Evolutionary conservation across 805 yeast species (phyloP).

Genomic region (Candida xyloterini): DNA sequence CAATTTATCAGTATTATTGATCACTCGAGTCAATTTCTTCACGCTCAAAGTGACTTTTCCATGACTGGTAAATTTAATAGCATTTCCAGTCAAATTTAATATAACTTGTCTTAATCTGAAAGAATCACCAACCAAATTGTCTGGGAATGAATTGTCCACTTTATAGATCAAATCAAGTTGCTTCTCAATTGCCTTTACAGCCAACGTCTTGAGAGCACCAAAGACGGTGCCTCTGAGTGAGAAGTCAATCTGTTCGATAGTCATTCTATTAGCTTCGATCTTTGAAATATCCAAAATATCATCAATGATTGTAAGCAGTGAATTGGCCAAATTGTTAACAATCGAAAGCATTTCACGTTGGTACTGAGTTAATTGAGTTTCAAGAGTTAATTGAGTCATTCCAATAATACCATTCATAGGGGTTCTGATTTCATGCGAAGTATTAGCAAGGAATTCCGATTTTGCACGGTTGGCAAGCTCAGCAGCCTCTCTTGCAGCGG

Average conservation of each 20-base stretch:
- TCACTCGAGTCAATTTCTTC: slow-evolving; percentile 43
- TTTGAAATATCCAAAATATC: slow-evolving; percentile 89
- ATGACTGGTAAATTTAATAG: slow-evolving; percentile 79
- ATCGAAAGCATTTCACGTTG: slow-evolving; percentile 90
- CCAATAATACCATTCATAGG: slow-evolving; percentile 93
- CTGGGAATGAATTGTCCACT: slow-evolving; percentile 86
- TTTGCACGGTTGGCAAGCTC: slow-evolving; percentile 86
- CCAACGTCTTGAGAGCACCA: slow-evolving; percentile 84
- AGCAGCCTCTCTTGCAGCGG: slow-evolving; percentile 93
- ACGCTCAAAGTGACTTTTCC: slow-evolving; percentile 82
- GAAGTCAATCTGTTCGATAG: slow-evolving; percentile 85
- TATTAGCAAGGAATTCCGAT: slow-evolving; percentile 86
- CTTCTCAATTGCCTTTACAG: slow-evolving; percentile 86
- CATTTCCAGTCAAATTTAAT: slow-evolving; percentile 82
- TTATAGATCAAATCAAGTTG: slow-evolving; percentile 76
- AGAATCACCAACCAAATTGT: slow-evolving; percentile 82
- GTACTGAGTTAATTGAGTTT: slow-evolving; percentile 84
- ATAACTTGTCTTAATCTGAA: slow-evolving; percentile 86
- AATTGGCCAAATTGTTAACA: slow-evolving; percentile 84
- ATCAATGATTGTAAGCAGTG: slow-evolving; percentile 80
- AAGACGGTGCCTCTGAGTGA: slow-evolving; percentile 83
- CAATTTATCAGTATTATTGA: slow-evolving; percentile 45
- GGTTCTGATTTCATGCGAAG: slow-evolving; percentile 84
- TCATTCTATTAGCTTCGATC: slow-evolving; percentile 92
- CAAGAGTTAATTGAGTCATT: slow-evolving; percentile 86